phyloP scores from a whole-genome alignment of 2,329 filamentous ascomycete species.

The Trichoderma afroharzianum region DNA sequence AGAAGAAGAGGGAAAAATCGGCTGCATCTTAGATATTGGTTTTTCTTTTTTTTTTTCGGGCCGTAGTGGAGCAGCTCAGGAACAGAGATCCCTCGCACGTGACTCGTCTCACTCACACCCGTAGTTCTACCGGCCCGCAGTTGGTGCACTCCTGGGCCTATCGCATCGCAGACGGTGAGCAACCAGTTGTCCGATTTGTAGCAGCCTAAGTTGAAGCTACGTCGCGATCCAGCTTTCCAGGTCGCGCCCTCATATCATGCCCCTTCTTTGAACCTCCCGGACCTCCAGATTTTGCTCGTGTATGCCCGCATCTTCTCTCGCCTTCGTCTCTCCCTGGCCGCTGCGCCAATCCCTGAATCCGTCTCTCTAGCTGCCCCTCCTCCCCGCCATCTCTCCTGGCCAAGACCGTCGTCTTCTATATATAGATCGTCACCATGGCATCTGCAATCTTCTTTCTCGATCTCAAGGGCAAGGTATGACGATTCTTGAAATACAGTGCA shows the following conservation, averaged over 20 bases:
- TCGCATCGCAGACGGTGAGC: constrained; percentile 14
- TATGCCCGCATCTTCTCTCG: not conserved
- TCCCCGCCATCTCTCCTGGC: constrained; percentile 22
- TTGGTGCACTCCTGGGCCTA: not conserved
- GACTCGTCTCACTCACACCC: not conserved
- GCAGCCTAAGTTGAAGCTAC: constrained; percentile 15
- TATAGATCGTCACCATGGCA: constrained; percentile 63
- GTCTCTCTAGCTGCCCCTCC: constrained; percentile 27
- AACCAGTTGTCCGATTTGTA: constrained; percentile 3
- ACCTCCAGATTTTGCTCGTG: not conserved
- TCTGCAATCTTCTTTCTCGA: constrained; percentile 98
- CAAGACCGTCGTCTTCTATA: constrained; percentile 25
- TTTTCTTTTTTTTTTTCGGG: constrained; percentile 5
- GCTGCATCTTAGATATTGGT: not conserved
- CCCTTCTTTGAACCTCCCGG: not conserved
- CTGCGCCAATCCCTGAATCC: constrained; percentile 18
- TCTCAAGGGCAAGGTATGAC: constrained; percentile 91
- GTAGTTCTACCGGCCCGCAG: constrained; percentile 20
- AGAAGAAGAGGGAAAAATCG: not conserved
- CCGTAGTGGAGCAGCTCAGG: not conserved
- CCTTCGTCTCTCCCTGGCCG: constrained; percentile 22
- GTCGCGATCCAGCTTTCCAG: constrained; percentile 7
- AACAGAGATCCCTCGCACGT: constrained; percentile 18
- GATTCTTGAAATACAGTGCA: not conserved
- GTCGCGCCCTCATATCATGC: constrained; percentile 17